Conservation (phyloP, 1,284 basidiomycete species). For the Malassezia brasiliensis region DNA sequence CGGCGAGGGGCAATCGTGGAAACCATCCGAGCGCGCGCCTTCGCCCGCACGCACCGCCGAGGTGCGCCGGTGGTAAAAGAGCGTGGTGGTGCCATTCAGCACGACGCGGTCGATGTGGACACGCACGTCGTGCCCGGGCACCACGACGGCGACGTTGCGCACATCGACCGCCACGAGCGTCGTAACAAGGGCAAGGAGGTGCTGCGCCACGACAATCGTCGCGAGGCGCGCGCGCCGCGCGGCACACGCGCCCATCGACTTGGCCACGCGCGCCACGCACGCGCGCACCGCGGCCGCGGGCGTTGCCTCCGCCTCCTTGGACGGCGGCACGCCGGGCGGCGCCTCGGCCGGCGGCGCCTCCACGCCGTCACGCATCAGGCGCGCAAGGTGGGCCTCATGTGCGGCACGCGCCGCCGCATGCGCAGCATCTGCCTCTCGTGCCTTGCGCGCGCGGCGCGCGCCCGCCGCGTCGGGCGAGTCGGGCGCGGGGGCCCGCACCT, state of each 20-base stretch:
- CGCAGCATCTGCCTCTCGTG: too few relatives aligned
- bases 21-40: slow-evolving; percentile 4
- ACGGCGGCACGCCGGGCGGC: too few relatives aligned
- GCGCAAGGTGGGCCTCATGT: not conserved
- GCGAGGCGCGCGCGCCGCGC: not conserved
- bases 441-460: not conserved
- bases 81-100: not conserved
- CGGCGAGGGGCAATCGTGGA: not conserved
- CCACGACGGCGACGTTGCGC: slow-evolving; percentile 25
- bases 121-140: slow-evolving; percentile 26
- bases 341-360: not conserved
- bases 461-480: not conserved
- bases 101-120: not conserved
- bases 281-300: too few relatives aligned
- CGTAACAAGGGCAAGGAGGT: not conserved
- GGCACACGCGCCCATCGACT: not conserved
- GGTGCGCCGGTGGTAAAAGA: slow-evolving; percentile 23
- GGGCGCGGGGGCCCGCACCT: not conserved
- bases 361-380: not conserved
- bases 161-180: slow-evolving; percentile 34
- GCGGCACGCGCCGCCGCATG: not conserved
- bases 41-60: slow-evolving; percentile 14
- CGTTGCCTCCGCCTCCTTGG: too few relatives aligned
- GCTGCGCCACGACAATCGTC: not conserved
- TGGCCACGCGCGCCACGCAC: too few relatives aligned